Evolutionary conservation across 2,329 filamentous ascomycete species (phyloP).

Genomic region (Aureobasidium sp.): DNA sequence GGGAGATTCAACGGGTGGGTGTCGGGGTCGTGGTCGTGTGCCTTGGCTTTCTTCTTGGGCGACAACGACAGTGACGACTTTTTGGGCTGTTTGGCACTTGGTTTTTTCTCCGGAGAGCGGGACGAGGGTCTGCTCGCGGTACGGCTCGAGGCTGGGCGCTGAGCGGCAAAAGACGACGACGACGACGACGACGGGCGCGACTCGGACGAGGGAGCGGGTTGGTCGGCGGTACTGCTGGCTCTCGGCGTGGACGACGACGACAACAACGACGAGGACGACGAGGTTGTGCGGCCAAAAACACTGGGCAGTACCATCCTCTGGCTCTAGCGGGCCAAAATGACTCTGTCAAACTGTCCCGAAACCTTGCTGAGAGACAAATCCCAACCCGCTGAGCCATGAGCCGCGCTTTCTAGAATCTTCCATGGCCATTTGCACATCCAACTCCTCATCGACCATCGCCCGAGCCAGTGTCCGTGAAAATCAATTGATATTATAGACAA

Average conservation of each 20-base stretch:
- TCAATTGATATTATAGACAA: not conserved
- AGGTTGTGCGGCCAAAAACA: slow-evolving; percentile 5
- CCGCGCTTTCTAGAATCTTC: slow-evolving; percentile 12
- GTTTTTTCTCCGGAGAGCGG: slow-evolving; percentile 8
- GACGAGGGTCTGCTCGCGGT: not conserved
- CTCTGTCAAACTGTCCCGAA: slow-evolving; percentile 14
- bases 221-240: not conserved
- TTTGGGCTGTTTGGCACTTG: not conserved
- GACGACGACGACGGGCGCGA: not conserved
- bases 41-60: slow-evolving; percentile 5
- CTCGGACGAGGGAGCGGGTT: not conserved
- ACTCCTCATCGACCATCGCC: not conserved
- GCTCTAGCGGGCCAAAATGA: slow-evolving; percentile 4
- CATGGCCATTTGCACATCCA: not conserved
- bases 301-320: slow-evolving; percentile 7
- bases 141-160: not conserved
- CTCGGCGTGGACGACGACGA: not conserved
- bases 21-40: slow-evolving; percentile 56
- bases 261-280: not conserved
- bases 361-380: too few species aligned
- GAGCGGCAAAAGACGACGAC: too few species aligned
- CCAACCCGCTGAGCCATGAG: not conserved
- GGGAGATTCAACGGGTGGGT: slow-evolving; percentile 85
- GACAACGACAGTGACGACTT: slow-evolving; percentile 12
- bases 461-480: not conserved